Base-by-base conservation (phyloP, 768 basidiomycete species). In the Trametes maxima region DNA sequence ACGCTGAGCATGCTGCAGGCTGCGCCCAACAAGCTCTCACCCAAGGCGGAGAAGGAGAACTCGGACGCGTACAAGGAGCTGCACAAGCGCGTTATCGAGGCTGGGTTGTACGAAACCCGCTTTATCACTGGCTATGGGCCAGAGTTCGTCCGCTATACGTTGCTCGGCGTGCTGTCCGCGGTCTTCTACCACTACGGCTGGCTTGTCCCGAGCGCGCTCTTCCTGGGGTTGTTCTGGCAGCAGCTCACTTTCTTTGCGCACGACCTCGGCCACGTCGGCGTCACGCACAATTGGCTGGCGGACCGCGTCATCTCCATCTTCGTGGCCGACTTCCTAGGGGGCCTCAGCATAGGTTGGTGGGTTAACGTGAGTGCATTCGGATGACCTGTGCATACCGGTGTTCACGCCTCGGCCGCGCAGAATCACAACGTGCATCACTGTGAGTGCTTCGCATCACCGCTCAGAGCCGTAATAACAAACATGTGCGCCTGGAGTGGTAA, bases 331-430 rank as follows among this genome's bases (percentile, higher is more conserved):
- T 93, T 88, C 69, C 78, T 95, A 48, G 97, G 97, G 24, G 97
- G 97, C 5, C 78, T 99, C 54, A 97, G 95, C 71, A 82, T 97
- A 22, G 93, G 95, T 42, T 99, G 97, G 97, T 99, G 96, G 96
- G 92, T 94, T 42, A 84, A 95, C 73, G 95, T 95, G 68, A 77
- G 94, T 86, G n/a, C 13, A 5, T 17, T 35, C 17, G 36, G 24
- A n/a, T 33, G 12, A 51, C 39, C 12, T 44, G 59, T n/a, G 59
- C 53, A 2, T 53, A 40, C 60, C 19, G 21, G 19, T 57, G 37
- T 59, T 54, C 37, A 60, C 28, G 24, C 14, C 22, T 16, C 59
- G 28, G 64, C 49, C 56, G 11, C 51, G 36, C 64, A 93, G 90
- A 93, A 91, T 71, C 97, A 99, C 72, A 97, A 98, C 68, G 87